Base-by-base conservation (phyloP, 345 rosid genomes). In the Brassica juncea region DNA sequence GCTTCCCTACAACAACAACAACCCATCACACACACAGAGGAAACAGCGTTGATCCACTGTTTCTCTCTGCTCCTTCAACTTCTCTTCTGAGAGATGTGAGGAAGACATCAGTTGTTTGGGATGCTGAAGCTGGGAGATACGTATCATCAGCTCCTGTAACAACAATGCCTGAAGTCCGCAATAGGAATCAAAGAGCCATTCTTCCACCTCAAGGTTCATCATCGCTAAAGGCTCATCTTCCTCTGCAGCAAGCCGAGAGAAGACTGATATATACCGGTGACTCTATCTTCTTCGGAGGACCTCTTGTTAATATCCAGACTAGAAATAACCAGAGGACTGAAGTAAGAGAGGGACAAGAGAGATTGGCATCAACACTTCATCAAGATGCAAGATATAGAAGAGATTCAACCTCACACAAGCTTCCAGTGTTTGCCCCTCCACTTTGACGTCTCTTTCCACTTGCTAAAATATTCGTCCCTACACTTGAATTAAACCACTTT, bases 121-220 rank as follows among this genome's bases (percentile, higher is more conserved):
- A 94, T 79, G 97, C 89, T 80, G 97, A 94, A 73, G 97, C 98
- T 21, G 97, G 98, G 27, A 86, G 98, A 76, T 94, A 89, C 34
- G 84, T 92, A 64, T 94, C 98, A 9, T 94, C 97, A 12, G 93
- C 90, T 76, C 96, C 94, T 49, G 77, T 87, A 63, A 85, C 97
- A 12, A 85, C 97, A 62, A 77, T 91, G 15, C 77, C 92, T 19
- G 93, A 92, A 27, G 85, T 83, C 39, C 84, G 86, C 58, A 89
- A 79, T 81, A 87, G 85, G 70, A 85, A 76, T 57, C 83, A 74
- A 81, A 85, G 79, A 81, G 81, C 84, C 4, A 76, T 66, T 75
- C 71, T 81, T 54, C 85, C 85, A 11, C 82, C 78, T 2, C 88
- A 90, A 37, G 88, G 82, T 73, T 80, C 65, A 63, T 77, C 89